Evolutionary conservation across 495 filamentous ascomycete species (phyloP), one percentile per base, ranked within the genome.

Genomic region (Tricharina praecox): DNA sequence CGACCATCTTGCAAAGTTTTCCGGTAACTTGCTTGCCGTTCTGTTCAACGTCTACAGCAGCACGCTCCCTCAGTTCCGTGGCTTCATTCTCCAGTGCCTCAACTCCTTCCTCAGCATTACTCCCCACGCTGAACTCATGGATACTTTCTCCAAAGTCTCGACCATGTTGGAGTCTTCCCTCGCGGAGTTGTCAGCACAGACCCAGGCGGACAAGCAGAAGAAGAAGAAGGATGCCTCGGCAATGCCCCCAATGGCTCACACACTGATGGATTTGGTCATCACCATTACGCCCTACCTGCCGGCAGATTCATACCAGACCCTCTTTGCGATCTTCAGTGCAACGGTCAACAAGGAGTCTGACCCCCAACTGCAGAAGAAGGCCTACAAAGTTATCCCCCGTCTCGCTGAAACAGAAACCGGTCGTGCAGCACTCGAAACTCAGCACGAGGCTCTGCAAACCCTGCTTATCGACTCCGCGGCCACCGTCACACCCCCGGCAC

Each of bases 1-100:
- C 32, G 68, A 73, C 19, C 79, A 93, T 62, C 69, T 97, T 8
- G 75, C 81, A 3, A 59, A 62, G 3, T 86, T 92, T 62, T 73
- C 88, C 5, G 77, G 81, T 41, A 95, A 97, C 51, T 61, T 96
- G 53, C 72, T 97, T 23, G 85, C 90, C 2, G 90, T 96, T 2
- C 70, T 97, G 33, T 96, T 96, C 70, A 97, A 97, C 59, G 88
- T 96, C 21, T 97, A 96, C 66, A 92, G 81, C 58, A 78, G 92
- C 59, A 96, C 92, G 1, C 69, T 96, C 18, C 90, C 92, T 1
- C 85, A 95, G 60, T 85, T 84, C 60, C 71, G 90, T 50, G 85
- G 86, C 1, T 81, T 78, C 26, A 87, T 97, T 43, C 69, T 97
- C 20, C 77, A 84, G 57, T 94, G 86, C 55, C 87, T 96, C 65